Evolutionary conservation across 2,329 filamentous ascomycete genomes (phyloP).

Genomic region (Aphanoascus verrucosus): DNA sequence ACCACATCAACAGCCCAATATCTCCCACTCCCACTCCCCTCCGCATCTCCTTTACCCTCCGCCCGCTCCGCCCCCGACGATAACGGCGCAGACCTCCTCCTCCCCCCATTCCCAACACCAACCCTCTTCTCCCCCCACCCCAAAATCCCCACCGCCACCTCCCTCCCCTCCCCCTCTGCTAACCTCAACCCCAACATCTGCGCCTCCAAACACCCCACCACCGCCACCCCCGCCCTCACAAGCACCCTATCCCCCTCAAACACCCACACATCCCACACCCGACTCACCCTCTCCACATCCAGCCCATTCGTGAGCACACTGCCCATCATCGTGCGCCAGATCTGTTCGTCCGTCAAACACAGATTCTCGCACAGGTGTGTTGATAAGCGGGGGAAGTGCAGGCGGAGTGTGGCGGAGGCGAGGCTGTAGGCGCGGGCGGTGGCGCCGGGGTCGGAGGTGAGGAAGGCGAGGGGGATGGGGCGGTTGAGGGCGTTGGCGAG

Average conservation of each 20-base stretch:
- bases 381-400: slow-evolving; percentile 48
- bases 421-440: slow-evolving; percentile 47
- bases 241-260: slow-evolving; percentile 49
- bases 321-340: slow-evolving; percentile 45
- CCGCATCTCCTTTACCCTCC: too few relatives aligned
- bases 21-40: neutral
- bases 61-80: neutral
- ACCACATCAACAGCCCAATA: slow-evolving; percentile 22
- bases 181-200: slow-evolving; percentile 29
- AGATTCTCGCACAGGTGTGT: slow-evolving; percentile 40
- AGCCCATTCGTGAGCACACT: slow-evolving; percentile 44
- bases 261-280: slow-evolving; percentile 52
- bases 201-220: slow-evolving; percentile 34
- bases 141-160: slow-evolving; percentile 19
- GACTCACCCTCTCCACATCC: slow-evolving; percentile 43
- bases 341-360: slow-evolving; percentile 33
- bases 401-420: slow-evolving; percentile 46
- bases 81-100: neutral
- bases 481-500: slow-evolving; percentile 54
- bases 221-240: slow-evolving; percentile 36
- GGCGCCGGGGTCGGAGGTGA: slow-evolving; percentile 46
- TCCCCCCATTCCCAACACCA: neutral
- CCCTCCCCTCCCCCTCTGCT: slow-evolving; percentile 23
- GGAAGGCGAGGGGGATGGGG: slow-evolving; percentile 50
- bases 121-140: slow-evolving; percentile 23